Conservation (phyloP, 805 yeast species). For the Kuraishia piskuri region DNA sequence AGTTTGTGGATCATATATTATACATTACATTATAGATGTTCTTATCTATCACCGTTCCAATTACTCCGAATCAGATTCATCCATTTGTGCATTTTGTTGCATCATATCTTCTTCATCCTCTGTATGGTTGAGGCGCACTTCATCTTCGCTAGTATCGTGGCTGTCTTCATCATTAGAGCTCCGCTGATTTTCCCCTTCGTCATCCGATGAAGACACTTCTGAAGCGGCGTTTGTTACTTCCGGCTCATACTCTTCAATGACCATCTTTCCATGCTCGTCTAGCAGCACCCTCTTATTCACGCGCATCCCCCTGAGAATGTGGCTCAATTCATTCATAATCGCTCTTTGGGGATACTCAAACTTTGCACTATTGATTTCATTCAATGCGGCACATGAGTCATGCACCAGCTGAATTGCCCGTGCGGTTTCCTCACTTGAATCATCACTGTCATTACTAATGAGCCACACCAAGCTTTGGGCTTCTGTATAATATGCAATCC, state of each 20-base stretch:
- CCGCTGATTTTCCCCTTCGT: background rate
- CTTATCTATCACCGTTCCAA: background rate
- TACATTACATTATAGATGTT: background rate
- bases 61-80: background rate
- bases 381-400: background rate
- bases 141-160: too few relatives aligned
- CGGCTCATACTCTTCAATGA: background rate
- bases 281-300: background rate
- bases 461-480: conserved; percentile 3
- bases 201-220: background rate
- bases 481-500: background rate
- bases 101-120: background rate
- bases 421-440: background rate
- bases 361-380: background rate
- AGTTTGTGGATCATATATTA: too few relatives aligned
- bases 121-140: background rate
- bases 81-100: background rate
- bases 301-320: background rate
- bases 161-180: background rate
- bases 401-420: background rate
- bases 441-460: background rate
- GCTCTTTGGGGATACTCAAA: background rate
- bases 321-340: background rate
- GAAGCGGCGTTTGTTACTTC: background rate
- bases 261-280: background rate